These are phyloP conservation scores for Ophiostoma ips DNA, from an alignment of 2,329 filamentous ascomycete genomes.

Conservation along the genomic window DNA sequence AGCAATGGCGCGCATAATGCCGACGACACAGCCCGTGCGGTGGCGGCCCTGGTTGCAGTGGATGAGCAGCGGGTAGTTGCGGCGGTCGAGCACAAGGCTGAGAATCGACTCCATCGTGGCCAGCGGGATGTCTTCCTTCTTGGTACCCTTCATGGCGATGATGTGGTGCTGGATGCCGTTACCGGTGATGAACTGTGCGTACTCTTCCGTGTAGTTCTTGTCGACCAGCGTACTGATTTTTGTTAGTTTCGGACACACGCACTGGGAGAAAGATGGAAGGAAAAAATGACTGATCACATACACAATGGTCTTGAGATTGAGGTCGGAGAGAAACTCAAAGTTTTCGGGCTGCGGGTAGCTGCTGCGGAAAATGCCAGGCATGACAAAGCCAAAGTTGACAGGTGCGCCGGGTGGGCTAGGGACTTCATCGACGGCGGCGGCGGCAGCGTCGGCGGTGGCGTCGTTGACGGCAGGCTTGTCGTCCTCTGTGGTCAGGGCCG, in stretches of 20 bases:
- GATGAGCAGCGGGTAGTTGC: conserved; percentile 68
- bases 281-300: conserved; percentile 27
- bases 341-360: conserved; percentile 63
- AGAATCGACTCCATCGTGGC: conserved; percentile 58
- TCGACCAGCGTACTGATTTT: conserved; percentile 44
- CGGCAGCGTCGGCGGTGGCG: background rate
- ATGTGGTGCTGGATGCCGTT: conserved; percentile 59
- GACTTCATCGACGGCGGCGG: background rate
- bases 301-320: conserved; percentile 69
- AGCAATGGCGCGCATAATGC: conserved; percentile 58
- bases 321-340: conserved; percentile 50
- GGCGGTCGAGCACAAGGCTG: conserved; percentile 52
- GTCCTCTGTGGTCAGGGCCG: background rate
- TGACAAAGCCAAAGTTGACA: conserved; percentile 62
- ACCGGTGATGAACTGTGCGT: conserved; percentile 46
- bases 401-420: conserved; percentile 27
- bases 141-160: conserved; percentile 76
- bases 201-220: conserved; percentile 41
- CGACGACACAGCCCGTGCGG: conserved; percentile 80
- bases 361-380: conserved; percentile 65
- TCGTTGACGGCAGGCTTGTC: background rate
- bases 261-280: background rate
- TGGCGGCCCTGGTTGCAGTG: conserved; percentile 95
- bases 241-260: too few relatives aligned
- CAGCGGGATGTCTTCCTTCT: conserved; percentile 57